Conservation (phyloP, 2,329 filamentous ascomycete genomes). For the Trichoderma sp. region DNA sequence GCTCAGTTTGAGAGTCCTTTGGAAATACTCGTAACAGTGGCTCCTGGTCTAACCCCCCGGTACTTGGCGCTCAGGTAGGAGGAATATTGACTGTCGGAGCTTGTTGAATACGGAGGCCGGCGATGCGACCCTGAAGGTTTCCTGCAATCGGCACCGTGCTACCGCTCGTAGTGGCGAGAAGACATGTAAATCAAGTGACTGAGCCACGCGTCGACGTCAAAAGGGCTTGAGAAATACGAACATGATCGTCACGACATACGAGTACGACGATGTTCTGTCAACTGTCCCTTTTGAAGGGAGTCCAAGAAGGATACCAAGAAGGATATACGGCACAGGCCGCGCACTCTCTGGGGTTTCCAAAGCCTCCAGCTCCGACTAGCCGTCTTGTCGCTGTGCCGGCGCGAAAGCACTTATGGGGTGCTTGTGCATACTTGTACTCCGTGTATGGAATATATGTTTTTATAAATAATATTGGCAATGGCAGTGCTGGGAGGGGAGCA, state of each 20-base stretch:
- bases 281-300: neutral
- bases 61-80: neutral
- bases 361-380: neutral
- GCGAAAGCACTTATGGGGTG: neutral
- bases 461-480: neutral
- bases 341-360: neutral
- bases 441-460: neutral
- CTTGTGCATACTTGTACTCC: neutral
- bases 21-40: neutral
- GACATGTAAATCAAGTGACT: slow-evolving; percentile 5
- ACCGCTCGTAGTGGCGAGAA: neutral
- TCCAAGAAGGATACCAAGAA: neutral
- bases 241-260: slow-evolving; percentile 9
- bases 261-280: neutral
- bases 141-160: neutral
- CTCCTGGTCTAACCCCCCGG: neutral
- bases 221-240: neutral
- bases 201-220: slow-evolving; percentile 16
- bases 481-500: neutral
- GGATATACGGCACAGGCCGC: slow-evolving; percentile 3
- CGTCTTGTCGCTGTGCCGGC: neutral
- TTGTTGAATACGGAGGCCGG: neutral
- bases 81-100: neutral
- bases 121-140: neutral
- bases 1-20: neutral